Evolutionary conservation across 768 basidiomycete species (phyloP), one percentile per base, ranked within the genome.

Genomic region (Lactarius vividus): DNA sequence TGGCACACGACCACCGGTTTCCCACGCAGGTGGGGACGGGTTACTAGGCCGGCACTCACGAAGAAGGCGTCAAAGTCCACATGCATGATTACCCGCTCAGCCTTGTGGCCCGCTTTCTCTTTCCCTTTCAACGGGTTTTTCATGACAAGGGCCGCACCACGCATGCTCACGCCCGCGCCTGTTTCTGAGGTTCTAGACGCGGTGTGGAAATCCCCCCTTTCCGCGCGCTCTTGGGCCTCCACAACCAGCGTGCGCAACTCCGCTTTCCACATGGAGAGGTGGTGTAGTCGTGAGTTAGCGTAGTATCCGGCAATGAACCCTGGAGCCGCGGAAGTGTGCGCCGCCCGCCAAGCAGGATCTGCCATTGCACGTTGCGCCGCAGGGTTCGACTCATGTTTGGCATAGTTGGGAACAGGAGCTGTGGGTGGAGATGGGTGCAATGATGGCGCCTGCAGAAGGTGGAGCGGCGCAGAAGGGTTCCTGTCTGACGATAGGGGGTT

Each of bases 41-140:
- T 85, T 2, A 92, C 80, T 59, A 96, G 77, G 0, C 94, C 93
- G n/a, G 89, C 96, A 1, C 92, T 88, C 13, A 98, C 96, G 73
- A 99, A 99, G 81, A 98, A 98, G 69, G 89, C 94, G 72, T 99
- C 97, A 69, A 98, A 98, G 75, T 95, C 93, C 70, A 91, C 92
- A 71, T 95, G 93, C 91, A 95, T 92, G 71, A 94, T 89, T 11
- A 91, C 85, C 18, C 83, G 82, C 52, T 86, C 83, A 39, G 80
- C 70, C 39, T 80, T 80, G 49, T 81, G 82, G 56, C 75, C 77
- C 18, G 79, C 84, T 71, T 81, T 86, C 66, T 79, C 81, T 74
- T 86, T 88, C 53, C 79, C 82, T 69, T 88, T 87, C 71, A 81
- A 79, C 46, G 86, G 83, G 9, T 85, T 84, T 62, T 75, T 79